Percentiles rank a stretch among this genome's conserved stretches.
phyloP scores from a whole-genome alignment of 148 eudicot species.

The Salicornia ramosissima region DNA sequence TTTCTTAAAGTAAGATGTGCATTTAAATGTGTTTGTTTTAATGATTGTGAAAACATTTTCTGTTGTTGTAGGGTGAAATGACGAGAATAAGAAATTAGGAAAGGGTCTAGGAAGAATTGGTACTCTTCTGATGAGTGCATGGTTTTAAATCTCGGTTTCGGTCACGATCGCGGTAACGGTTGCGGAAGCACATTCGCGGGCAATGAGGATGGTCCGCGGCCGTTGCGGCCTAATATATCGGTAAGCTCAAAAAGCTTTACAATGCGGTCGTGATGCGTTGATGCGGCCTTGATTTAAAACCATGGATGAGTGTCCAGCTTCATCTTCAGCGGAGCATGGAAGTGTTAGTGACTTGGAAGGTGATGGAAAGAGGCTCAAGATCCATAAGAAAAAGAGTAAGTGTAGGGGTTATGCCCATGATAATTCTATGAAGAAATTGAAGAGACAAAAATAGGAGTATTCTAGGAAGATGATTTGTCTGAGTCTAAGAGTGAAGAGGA shows the following conservation, averaged over 20 bases:
- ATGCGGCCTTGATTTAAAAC: too few relatives aligned
- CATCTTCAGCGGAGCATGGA: slow-evolving; percentile 31
- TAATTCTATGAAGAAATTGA: slow-evolving; percentile 32
- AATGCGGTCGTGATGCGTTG: too few relatives aligned
- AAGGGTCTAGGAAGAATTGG: slow-evolving; percentile 68
- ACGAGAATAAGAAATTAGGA: slow-evolving; percentile 40
- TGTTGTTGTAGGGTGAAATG: slow-evolving; percentile 39
- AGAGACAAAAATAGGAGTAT: slow-evolving; percentile 30
- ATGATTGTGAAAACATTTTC: not conserved
- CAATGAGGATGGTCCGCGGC: slow-evolving; percentile 31
- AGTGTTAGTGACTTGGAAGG: slow-evolving; percentile 28
- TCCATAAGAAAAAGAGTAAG: slow-evolving; percentile 33
- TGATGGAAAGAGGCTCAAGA: slow-evolving; percentile 31
- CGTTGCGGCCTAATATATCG: too few relatives aligned
- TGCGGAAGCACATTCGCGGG: not conserved
- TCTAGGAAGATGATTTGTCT: slow-evolving; percentile 22
- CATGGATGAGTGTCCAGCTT: slow-evolving; percentile 26
- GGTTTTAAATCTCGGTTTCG: too few relatives aligned
- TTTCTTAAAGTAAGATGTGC: not conserved
- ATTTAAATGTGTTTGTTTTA: not conserved
- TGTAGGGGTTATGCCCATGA: slow-evolving; percentile 21
- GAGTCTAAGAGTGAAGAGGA: slow-evolving; percentile 31
- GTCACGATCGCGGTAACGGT: too few relatives aligned
- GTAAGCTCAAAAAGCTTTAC: too few relatives aligned
- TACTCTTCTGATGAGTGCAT: slow-evolving; percentile 81